Base-by-base conservation (phyloP, 2,329 filamentous ascomycete genomes). In the Aspergillus hiratsukae region DNA sequence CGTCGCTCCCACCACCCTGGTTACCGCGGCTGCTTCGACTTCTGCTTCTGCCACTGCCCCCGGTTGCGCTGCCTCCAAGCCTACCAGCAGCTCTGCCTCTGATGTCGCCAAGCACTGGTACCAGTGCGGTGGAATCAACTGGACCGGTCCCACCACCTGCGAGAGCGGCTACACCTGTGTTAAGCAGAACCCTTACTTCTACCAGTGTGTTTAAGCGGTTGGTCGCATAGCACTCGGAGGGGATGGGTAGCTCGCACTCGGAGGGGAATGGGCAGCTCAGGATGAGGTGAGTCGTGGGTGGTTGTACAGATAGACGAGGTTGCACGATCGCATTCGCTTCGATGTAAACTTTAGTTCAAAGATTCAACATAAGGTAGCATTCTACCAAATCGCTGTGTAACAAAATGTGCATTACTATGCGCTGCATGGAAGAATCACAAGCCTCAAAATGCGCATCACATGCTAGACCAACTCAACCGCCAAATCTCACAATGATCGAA, bases 91-190 rank as follows among this genome's bases (percentile, higher is more conserved):
- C n/a, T 52, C 51, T 5, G 29, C 51, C 19, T 41, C 55, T 7
- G 58, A 52, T n/a, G 50, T 59, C 9, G 67, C 58, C 23, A 46
- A 61, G 11, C 61, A 63, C 28, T 70, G 60, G 49, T 59, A 62
- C 53, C 71, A 73, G 58, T 74, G 74, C 52, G 74, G 74, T 51
- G 74, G 74, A 28, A 61, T 64, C 11, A 69, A 66, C 60, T 76
- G 68, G 65, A 72, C 66, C 11, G 72, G 73, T 9, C 56, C 68
- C 11, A 74, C 67, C 11, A 54, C 55, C 11, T 76, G 74, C 55
- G 65, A 58, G 48, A 62, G 63, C 52, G 64, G 64, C 10, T 69
- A 66, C 54, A 72, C 64, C 27, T 76, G 74, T 61, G 60, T 67
- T 10, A 58, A 60, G 49, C 65, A 69, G 61, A 74, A 75, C 59